Evolutionary conservation across 202 grass and related monocot genomes (phyloP), one percentile per base, ranked within the genome.

Genomic region (Miscanthus sacchariflorus): DNA sequence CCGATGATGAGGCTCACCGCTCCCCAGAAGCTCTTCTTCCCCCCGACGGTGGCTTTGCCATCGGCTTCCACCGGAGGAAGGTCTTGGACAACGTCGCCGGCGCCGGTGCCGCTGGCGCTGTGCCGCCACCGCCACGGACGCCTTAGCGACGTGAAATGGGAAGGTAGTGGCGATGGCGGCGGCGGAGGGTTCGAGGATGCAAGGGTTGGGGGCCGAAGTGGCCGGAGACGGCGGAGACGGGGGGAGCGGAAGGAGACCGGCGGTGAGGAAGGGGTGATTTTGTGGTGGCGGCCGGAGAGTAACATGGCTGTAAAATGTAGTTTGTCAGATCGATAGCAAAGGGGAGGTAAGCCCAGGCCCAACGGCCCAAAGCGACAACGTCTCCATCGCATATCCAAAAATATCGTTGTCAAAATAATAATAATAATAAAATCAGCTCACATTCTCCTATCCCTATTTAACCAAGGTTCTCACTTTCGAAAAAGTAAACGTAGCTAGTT

Each of bases 1-100:
- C 91, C 91, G 5, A 98, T 50, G 67, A 98, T 95, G 78, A 98
- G 88, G 66, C 90, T 89, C 44, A 95, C 93, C 21, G 91, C 95
- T 24, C 71, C 93, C 95, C 90, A 98, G 84, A 98, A 98, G 81
- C 77, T 98, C 84, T 92, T 95, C 18, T 88, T 85, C 0, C 8
- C 90, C 12, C 30, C 66, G 1, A 1, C 35, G 35, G 23, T 3
- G 18, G 9, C 73, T 8, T 2, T 35, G 4, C 5, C 67, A 11
- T 9, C 39, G 54, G 43, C 7, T 6, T 81, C 42, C 24, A 64
- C 6, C 7, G 81, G n/a, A 23, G 40, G 49, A 25, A 68, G 30
- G 1, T 38, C 25, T 63, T 59, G 73, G n/a, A 40, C 19, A 12
- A 30, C 64, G 17, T 27, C 76, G 61, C 61, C 28, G 74, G 4